Evolutionary conservation across 305 asterid genomes (phyloP).

Genomic region (Fraxinus velutina): DNA sequence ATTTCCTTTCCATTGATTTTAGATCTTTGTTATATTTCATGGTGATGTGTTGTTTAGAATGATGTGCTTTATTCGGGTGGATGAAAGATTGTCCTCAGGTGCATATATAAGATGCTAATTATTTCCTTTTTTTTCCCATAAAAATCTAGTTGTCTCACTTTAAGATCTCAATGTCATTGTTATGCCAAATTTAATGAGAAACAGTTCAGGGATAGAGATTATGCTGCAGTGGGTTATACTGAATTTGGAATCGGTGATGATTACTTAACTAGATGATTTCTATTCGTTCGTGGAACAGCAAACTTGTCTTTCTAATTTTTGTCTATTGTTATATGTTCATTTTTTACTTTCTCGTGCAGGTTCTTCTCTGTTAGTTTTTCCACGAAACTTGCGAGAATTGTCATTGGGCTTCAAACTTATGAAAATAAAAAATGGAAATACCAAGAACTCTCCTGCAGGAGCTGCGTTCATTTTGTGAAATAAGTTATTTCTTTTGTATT

Average conservation of each 20-base stretch:
- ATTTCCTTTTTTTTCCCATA: background rate
- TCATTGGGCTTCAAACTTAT: no score
- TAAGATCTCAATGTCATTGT: background rate
- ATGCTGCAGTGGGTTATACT: background rate
- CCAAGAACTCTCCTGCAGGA: no score
- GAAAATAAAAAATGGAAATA: no score
- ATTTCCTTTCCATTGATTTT: background rate
- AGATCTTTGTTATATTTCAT: background rate
- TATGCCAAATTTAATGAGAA: background rate
- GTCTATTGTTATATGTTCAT: background rate
- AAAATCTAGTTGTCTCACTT: background rate
- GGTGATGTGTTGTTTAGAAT: background rate
- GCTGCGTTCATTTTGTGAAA: no score
- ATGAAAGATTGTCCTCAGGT: background rate
- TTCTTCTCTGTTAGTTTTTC: no score
- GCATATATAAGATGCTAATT: background rate
- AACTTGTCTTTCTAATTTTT: background rate
- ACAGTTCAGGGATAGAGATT: background rate
- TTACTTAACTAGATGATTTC: background rate
- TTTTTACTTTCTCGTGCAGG: no score
- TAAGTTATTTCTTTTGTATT: no score
- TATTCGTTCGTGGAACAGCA: background rate
- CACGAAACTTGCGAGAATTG: no score
- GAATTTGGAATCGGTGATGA: background rate
- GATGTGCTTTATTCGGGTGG: background rate